Evolutionary conservation across 129 eudicot species (phyloP).

Genomic region (Artemisia tridentata): DNA sequence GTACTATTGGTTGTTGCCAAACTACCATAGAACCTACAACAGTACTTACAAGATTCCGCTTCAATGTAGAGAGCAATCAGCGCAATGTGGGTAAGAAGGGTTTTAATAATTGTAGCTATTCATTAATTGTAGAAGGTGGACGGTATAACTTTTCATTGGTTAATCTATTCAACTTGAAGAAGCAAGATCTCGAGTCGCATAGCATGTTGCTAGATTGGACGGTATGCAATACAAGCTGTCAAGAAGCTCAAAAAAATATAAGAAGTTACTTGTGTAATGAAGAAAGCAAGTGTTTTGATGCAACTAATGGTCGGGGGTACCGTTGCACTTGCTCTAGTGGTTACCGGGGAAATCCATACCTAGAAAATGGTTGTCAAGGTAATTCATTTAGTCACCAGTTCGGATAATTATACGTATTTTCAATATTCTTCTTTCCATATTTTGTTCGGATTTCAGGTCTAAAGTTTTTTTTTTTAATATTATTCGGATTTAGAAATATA

Average conservation of each 20-base stretch:
- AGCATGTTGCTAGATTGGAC: slow-evolving; percentile 27
- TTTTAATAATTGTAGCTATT: slow-evolving; percentile 15
- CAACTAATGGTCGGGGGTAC: neutral
- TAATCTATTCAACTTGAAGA: slow-evolving; percentile 11
- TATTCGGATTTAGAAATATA: neutral
- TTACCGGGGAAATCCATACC: slow-evolving; percentile 19
- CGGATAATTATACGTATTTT: no score
- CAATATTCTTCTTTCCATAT: no score
- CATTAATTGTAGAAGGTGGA: neutral
- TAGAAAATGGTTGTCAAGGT: slow-evolving; percentile 30
- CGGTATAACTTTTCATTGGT: slow-evolving; percentile 9
- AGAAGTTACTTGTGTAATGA: slow-evolving; percentile 1
- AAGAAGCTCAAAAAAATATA: slow-evolving; percentile 5
- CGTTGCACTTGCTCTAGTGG: slow-evolving; percentile 12
- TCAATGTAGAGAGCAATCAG: slow-evolving; percentile 11
- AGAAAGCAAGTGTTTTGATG: slow-evolving; percentile 4
- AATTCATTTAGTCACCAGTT: neutral
- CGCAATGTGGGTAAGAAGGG: slow-evolving; percentile 13
- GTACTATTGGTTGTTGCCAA: slow-evolving; percentile 24
- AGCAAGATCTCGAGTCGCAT: slow-evolving; percentile 14
- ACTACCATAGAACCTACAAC: neutral
- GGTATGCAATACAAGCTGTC: slow-evolving; percentile 2
- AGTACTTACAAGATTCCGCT: slow-evolving; percentile 3
- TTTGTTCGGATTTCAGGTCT: no score
- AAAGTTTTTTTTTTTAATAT: no score